Evolutionary conservation across 2,329 filamentous ascomycete genomes (phyloP).

Genomic region (Tetracladium maxilliforme): DNA sequence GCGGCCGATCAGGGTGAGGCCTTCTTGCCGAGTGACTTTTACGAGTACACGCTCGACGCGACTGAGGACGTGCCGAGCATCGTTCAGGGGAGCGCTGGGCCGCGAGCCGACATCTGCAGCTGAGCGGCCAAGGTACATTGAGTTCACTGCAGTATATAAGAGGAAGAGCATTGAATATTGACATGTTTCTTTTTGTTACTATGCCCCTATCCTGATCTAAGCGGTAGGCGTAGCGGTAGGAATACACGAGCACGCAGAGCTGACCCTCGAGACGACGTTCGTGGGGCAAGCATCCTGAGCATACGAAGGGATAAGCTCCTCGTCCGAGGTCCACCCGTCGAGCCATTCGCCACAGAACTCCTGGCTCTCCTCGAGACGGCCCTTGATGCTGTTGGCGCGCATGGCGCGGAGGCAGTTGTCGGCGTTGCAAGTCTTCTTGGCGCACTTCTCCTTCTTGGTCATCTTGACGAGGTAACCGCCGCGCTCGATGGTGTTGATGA

Average conservation of each 20-base stretch:
- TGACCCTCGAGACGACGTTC: constrained; percentile 5
- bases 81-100: constrained; percentile 6
- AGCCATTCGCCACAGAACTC: constrained; percentile 6
- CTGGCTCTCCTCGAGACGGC: constrained; percentile 4
- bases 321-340: constrained; percentile 2
- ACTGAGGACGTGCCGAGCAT: constrained; percentile 7
- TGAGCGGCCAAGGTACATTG: not conserved
- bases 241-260: constrained; percentile 6
- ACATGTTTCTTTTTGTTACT: too few relatives aligned
- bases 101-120: constrained; percentile 5
- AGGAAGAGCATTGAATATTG: constrained; percentile 1
- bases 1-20: constrained; percentile 8
- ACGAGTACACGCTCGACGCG: constrained; percentile 8
- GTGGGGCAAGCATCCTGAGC: constrained; percentile 4
- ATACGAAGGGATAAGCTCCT: constrained; percentile 4
- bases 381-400: constrained; percentile 3
- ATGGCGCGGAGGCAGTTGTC: constrained; percentile 6
- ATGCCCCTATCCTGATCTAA: too few relatives aligned
- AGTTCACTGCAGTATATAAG: not conserved
- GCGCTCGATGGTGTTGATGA: constrained; percentile 32
- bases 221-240: too few relatives aligned
- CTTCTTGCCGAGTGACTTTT: constrained; percentile 8
- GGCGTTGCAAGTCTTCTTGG: constrained; percentile 5
- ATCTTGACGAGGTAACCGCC: constrained; percentile 21
- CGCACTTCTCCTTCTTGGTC: too few relatives aligned